These are phyloP conservation scores for Haplosporangium gracile DNA, from an alignment of 192 early-diverging fungal genomes.

Conservation along the genomic window DNA sequence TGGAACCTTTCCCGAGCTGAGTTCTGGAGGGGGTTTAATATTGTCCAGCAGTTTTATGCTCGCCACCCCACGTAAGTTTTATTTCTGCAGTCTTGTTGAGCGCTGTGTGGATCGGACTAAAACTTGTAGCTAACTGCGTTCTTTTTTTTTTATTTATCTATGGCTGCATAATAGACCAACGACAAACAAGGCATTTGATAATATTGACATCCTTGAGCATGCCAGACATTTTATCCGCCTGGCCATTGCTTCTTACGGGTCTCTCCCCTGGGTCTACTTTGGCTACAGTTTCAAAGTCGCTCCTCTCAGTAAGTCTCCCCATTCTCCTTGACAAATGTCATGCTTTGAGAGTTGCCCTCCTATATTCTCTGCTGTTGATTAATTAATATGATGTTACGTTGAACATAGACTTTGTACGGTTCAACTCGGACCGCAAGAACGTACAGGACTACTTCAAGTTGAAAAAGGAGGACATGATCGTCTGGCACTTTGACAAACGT, in stretches of 20 bases:
- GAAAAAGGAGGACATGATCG: slow-evolving; percentile 58
- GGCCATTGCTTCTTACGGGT: slow-evolving; percentile 59
- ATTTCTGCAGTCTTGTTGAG: background rate
- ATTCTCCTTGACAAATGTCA: background rate
- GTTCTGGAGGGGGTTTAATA: slow-evolving; percentile 55
- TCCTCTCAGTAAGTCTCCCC: slow-evolving; percentile 33
- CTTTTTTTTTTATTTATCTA: background rate
- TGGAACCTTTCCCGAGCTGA: slow-evolving; percentile 55
- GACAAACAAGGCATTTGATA: slow-evolving; percentile 38
- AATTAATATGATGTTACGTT: background rate
- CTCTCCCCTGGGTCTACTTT: slow-evolving; percentile 50
- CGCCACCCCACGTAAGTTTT: slow-evolving; percentile 48
- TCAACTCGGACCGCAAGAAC: slow-evolving; percentile 57
- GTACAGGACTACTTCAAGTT: slow-evolving; percentile 58
- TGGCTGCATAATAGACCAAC: slow-evolving; percentile 28
- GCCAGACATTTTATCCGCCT: slow-evolving; percentile 56
- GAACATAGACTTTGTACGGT: slow-evolving; percentile 51
- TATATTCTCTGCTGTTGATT: background rate
- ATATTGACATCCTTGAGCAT: slow-evolving; percentile 48
- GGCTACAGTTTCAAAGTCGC: slow-evolving; percentile 55
- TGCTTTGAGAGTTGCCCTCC: background rate
- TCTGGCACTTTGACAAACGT: slow-evolving; percentile 58
- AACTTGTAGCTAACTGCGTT: background rate
- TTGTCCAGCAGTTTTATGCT: slow-evolving; percentile 55
- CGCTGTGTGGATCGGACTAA: background rate